phyloP scores from a whole-genome alignment of 2,329 filamentous ascomycete genomes.

The Beauveria sp. region DNA sequence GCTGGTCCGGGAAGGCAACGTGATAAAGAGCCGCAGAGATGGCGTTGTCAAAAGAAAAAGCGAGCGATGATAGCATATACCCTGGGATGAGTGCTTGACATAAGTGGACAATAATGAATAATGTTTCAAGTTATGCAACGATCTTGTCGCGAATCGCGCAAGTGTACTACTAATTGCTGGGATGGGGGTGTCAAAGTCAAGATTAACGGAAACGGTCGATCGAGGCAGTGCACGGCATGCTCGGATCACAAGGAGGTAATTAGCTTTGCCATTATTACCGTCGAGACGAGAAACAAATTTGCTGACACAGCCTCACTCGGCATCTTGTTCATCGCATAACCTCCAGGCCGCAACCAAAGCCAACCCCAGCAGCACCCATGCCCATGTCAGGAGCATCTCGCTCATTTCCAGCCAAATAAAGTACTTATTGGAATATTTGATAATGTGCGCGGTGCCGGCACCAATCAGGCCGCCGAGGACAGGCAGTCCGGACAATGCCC shows the following conservation, averaged over 20 bases:
- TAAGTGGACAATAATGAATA: not conserved
- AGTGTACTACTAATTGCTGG: not conserved
- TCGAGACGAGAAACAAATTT: not conserved
- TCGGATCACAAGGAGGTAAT: not conserved
- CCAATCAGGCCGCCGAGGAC: conserved; percentile 10
- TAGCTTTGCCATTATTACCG: not conserved
- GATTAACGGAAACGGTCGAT: not conserved
- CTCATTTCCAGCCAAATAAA: conserved; percentile 32
- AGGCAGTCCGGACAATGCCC: conserved; percentile 14
- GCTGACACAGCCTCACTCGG: not conserved
- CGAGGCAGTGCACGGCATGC: not conserved
- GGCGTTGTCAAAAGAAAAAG: no score
- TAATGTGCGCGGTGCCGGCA: conserved; percentile 19
- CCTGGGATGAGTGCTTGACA: not conserved
- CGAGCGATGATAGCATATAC: not conserved
- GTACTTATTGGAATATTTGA: conserved; percentile 28
- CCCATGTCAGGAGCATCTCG: conserved; percentile 22
- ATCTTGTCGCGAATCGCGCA: not conserved
- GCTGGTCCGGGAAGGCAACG: not conserved
- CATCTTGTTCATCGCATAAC: not conserved
- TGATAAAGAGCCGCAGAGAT: not conserved
- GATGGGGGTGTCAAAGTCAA: not conserved
- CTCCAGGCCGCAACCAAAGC: conserved; percentile 14
- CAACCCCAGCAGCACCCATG: conserved; percentile 21
- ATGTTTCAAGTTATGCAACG: not conserved